Base-by-base conservation (phyloP, 805 yeast species). In the Lachancea kluyveri region DNA sequence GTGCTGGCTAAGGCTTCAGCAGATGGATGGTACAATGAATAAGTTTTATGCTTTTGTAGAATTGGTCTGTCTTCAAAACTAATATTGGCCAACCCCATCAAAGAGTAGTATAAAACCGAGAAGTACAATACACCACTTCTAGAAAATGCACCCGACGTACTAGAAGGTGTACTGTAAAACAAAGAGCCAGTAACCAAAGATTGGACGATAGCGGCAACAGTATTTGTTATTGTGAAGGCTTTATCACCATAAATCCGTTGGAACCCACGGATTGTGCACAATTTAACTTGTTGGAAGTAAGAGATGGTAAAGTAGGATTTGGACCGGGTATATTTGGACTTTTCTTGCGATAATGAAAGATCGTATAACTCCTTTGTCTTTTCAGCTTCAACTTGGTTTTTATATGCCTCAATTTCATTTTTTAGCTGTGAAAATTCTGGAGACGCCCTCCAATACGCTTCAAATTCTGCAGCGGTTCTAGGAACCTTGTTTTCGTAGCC, bases 1-100 rank as follows among this genome's bases (percentile, higher is more conserved):
- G 76, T 62, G 5, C 74, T 63, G 0, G 85, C 78, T 4, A 82
- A 43, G 1, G 85, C 81, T 48, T 81, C 90, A 3, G 84, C 76
- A 9, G 85, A 68, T 3, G 88, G 87, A 37, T 77, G 75, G 52
- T 79, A 84, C 36, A 82, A 67, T 0, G 85, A 76, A 44, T 78
- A 83, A 30, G 70, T 68, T 47, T 77, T 76, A 50, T 83, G 94
- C 48, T 83, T 82, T 45, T 70, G 72, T 16, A 79, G 68, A 40
- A 83, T 74, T 28, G 77, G 71, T 42, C 81, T 67, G 27, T 71
- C 64, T 13, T 60, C 68, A 43, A 74, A 64, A 46, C 69, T 52
- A 19, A 69, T 58, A 38, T 68, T 72, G 3, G 76, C 72, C 28
- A 71, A 42, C 26, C 70, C 68, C 60, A 67, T 60, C 46, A 72